Conservation (phyloP, 129 eudicot genomes). For the Pseudognaphalium luteoalbum region DNA sequence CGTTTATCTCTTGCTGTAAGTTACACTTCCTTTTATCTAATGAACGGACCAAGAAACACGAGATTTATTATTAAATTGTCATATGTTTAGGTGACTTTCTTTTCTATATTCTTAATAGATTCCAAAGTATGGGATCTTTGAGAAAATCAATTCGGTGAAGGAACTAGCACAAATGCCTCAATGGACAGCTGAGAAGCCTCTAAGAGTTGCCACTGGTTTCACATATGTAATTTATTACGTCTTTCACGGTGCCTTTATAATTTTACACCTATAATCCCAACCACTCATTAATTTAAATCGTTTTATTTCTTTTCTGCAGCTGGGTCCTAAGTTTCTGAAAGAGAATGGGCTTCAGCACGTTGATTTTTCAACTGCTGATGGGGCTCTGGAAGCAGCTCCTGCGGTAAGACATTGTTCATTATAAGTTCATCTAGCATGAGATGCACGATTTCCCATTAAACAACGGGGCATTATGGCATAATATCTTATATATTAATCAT, state of each 20-base stretch:
- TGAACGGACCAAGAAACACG: not conserved
- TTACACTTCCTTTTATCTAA: slow-evolving; percentile 12
- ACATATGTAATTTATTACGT: slow-evolving; percentile 52
- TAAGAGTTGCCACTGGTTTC: slow-evolving; percentile 95
- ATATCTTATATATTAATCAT: not conserved
- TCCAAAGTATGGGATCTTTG: slow-evolving; percentile 96
- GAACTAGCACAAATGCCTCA: slow-evolving; percentile 93
- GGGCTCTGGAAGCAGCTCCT: slow-evolving; percentile 98
- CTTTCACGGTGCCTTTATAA: slow-evolving; percentile 5
- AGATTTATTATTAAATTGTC: not conserved
- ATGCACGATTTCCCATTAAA: slow-evolving; percentile 8
- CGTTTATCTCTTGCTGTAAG: slow-evolving; percentile 93
- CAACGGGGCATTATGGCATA: slow-evolving; percentile 1
- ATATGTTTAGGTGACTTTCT: slow-evolving; percentile 1
- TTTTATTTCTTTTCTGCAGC: slow-evolving; percentile 24
- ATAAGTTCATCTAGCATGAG: slow-evolving; percentile 8
- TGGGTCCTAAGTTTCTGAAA: slow-evolving; percentile 65
- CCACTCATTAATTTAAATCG: not conserved
- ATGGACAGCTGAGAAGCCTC: slow-evolving; percentile 91
- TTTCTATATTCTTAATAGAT: slow-evolving; percentile 43
- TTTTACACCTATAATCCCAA: slow-evolving; percentile 7
- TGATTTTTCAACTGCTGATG: slow-evolving; percentile 93
- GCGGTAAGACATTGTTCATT: slow-evolving; percentile 58
- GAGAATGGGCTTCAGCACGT: slow-evolving; percentile 91
- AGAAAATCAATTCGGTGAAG: slow-evolving; percentile 77